Base-by-base conservation (phyloP, 1,284 basidiomycete genomes). In the Hymenochaete sp. region DNA sequence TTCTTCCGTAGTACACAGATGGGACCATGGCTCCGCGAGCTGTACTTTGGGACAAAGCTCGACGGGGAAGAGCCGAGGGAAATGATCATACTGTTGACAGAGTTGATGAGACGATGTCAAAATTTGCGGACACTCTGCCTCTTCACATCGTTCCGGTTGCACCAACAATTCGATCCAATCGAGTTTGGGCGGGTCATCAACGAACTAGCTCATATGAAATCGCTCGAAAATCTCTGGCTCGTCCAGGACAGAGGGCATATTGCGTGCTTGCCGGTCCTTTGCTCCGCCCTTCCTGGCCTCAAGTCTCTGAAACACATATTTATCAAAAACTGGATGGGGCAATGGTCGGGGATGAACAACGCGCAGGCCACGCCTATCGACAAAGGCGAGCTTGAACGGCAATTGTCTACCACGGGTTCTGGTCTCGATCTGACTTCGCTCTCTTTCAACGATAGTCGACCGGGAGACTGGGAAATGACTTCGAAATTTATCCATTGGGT, bases 11-110 rank as follows among this genome's bases (percentile, higher is more conserved):
- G 31, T 14, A 28, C 41, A 21, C 28, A 16, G 9, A 32, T 31
- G 28, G 41, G 41, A 5, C 19, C 41, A 6, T 42, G 41, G 41
- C n/a, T 42, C n/a, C 27, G 41, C 10, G 41, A 42, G 19, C 13
- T 32, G n/a, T 42, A 41, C 25, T 41, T 41, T 19, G 13, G 28
- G 11, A 29, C 28, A 18, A 19, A 14, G 13, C 39, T 41, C 11
- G 39, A 41, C n/a, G 32, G 7, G 14, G 39, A 41, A 21, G 32
- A 41, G 18, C 4, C 26, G 4, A 14, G 25, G 9, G 39, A 41
- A 29, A 41, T 41, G 39, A 19, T 41, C n/a, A n/a, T 16, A 18
- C 39, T 41, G 9, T 29, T 41, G 2, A n/a, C 18, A 18, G 16
- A 41, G 11, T 3, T 29, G 14, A 3, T 41, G n/a, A 16, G n/a